Evolutionary conservation across 2,329 filamentous ascomycete species (phyloP).

Genomic region (Phoma sp.): DNA sequence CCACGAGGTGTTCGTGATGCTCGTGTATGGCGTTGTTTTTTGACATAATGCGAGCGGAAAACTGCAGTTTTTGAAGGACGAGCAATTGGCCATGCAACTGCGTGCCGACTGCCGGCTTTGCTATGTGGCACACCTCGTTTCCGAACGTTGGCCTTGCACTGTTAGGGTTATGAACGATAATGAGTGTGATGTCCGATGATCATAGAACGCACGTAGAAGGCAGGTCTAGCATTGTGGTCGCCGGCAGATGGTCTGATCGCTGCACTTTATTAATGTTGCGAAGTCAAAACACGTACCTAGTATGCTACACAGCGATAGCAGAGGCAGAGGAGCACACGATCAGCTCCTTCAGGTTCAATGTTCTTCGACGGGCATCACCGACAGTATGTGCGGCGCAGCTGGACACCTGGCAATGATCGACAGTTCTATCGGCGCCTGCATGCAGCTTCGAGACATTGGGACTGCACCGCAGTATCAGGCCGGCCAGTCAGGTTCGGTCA

Average conservation of each 20-base stretch:
- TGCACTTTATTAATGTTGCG: not conserved
- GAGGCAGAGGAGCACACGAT: not conserved
- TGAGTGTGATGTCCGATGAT: not conserved
- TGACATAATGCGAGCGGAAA: conserved; percentile 9
- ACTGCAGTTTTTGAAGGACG: conserved; percentile 6
- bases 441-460: not conserved
- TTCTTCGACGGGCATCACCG: not conserved
- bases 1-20: conserved; percentile 21
- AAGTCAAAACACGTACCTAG: not conserved
- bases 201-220: not conserved
- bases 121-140: conserved; percentile 1
- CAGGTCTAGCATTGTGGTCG: not conserved
- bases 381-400: not conserved
- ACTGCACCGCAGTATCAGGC: not conserved
- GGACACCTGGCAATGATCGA: not conserved
- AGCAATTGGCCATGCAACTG: conserved; percentile 7
- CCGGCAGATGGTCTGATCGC: not conserved
- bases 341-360: not conserved
- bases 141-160: not conserved
- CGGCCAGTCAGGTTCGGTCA: not conserved
- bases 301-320: not conserved
- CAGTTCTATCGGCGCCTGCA: not conserved
- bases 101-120: conserved; percentile 29
- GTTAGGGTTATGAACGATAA: not conserved
- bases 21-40: conserved; percentile 14